A percentile compares a stretch with the other conserved stretches of the same genome.
Evolutionary conservation across 1,284 basidiomycete genomes (phyloP).

Genomic region (Laetiporus sulphureus): DNA sequence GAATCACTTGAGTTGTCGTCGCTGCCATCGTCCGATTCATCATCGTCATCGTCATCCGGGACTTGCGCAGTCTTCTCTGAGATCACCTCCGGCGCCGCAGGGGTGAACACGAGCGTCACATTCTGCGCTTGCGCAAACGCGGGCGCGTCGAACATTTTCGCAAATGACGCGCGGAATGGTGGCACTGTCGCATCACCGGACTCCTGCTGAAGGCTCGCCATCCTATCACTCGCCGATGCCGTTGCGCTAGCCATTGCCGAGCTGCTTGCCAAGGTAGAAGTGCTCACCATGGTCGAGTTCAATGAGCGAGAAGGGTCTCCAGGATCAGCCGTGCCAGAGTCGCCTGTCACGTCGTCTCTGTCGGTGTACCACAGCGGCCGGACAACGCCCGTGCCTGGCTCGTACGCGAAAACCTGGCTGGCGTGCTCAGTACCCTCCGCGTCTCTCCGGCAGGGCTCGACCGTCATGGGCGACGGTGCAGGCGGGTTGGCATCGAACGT

Average conservation of each 20-base stretch:
- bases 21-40: too few species aligned
- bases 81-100: conserved; percentile 28
- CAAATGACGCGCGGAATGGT: conserved; percentile 10
- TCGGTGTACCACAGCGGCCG: conserved; percentile 43
- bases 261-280: conserved; percentile 1
- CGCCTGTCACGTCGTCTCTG: conserved; percentile 17
- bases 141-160: conserved; percentile 11
- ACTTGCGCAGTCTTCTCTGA: conserved; percentile 4
- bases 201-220: conserved; percentile 15
- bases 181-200: conserved; percentile 18
- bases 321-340: conserved; percentile 5
- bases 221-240: conserved; percentile 13
- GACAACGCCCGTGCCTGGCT: conserved; percentile 39
- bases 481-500: conserved; percentile 52
- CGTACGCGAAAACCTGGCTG: conserved; percentile 57
- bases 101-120: conserved; percentile 42
- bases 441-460: conserved; percentile 34
- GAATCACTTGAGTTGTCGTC: too few species aligned
- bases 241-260: conserved; percentile 12
- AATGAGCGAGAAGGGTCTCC: conserved; percentile 2
- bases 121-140: conserved; percentile 24
- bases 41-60: background rate
- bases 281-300: background rate
- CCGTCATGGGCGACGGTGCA: conserved; percentile 40
- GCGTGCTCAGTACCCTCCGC: conserved; percentile 25